Evolutionary conservation across 768 basidiomycete species (phyloP), one percentile per base, ranked within the genome.

Genomic region (Lentinus brumalis): DNA sequence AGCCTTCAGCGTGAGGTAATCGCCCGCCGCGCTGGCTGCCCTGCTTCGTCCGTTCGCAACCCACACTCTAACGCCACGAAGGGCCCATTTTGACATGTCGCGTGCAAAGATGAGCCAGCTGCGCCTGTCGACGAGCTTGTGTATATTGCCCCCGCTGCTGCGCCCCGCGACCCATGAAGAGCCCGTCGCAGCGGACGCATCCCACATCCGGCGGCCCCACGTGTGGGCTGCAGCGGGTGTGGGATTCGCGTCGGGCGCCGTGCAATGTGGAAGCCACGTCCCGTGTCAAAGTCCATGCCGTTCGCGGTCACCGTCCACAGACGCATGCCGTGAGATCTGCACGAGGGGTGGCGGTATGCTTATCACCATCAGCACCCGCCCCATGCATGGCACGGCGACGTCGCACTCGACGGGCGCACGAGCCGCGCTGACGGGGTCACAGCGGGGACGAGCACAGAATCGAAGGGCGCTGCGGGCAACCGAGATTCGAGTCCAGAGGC

Each of bases 31-130:
- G 26, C 53, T 26, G 18, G 44, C 44, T 39, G 26, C 46, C 35
- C 35, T 35, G 3, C 35, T 35, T 35, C 35, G 35, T 52, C 52
- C 45, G 38, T 29, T 39, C 26, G 30, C 32, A 59, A 53, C 47
- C 26, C 50, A 56, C 60, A 61, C 60, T 47, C 50, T 56, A 56
- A 61, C 60, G 60, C 60, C 55, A 61, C 60, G 55, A 61, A 40
- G 60, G 60, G 49, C 60, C 21, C 39, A 45, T 53, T 45, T 42
- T 31, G 59, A 55, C 53, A 53, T 44, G 15, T 44, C 18, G 35
- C 35, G 35, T 35, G 35, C 35, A 35, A 35, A 35, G 7, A 11
- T 35, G 35, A 35, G 35, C 35, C 7, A 35, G 35, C 46, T 40
- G 56, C 46, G 47, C 38, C 35, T 35, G 35, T 35, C 35, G 35